A percentile compares a stretch with the other conserved stretches of the same genome.
These are phyloP conservation scores for Kodamaea plutei DNA, from an alignment of 1,139 yeast genomes.

Conservation along the genomic window DNA sequence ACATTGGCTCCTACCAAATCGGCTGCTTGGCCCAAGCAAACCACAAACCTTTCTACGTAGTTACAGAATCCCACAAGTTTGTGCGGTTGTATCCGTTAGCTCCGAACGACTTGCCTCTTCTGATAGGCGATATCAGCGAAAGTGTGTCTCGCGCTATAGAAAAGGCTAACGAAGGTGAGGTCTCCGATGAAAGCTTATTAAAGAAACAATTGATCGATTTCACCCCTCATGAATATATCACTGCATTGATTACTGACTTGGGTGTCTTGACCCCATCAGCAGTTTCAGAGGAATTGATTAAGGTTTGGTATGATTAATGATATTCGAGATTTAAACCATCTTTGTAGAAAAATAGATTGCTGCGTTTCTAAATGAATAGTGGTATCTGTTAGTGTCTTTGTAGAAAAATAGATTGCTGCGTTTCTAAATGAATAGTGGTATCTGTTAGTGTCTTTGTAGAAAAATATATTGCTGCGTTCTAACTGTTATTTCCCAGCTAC, in stretches of 20 bases:
- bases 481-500: no score
- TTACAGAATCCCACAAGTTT: constrained; percentile 92
- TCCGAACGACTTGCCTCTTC: constrained; percentile 84
- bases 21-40: constrained; percentile 90
- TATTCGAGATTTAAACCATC: no score
- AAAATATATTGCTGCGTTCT: no score
- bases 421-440: no score
- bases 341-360: no score
- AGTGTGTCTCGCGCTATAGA: background rate
- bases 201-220: constrained; percentile 64
- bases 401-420: no score
- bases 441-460: no score
- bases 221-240: constrained; percentile 92
- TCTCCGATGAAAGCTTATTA: constrained; percentile 25
- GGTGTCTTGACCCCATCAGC: constrained; percentile 98
- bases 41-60: constrained; percentile 90
- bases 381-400: no score
- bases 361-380: no score
- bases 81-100: constrained; percentile 94
- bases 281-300: constrained; percentile 93
- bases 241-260: constrained; percentile 92
- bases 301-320: constrained; percentile 87
- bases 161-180: constrained; percentile 7
- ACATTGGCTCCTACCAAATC: constrained; percentile 91
- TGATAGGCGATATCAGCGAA: constrained; percentile 22